Base-by-base conservation (phyloP, 148 eudicot genomes). In the Rhododendron simsii region DNA sequence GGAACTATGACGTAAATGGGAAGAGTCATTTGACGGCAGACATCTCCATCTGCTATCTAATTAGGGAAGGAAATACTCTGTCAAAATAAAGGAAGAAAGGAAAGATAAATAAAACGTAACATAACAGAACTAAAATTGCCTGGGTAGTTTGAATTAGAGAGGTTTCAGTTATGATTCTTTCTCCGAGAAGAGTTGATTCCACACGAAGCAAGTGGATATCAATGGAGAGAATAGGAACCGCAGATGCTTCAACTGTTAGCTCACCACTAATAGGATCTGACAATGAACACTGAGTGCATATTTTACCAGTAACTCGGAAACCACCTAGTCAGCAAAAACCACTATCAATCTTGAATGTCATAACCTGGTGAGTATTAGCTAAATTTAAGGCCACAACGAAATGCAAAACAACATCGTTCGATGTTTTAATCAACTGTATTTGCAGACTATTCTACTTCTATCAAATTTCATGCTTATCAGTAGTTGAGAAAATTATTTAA, bases 41-140 rank as follows among this genome's bases (percentile, higher is more conserved):
- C 88, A 90, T 94, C 98, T 83, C 98, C 98, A 92, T 94, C 98
- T 87, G 98, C 98, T 91, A 93, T 92, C 95, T 93, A 88, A 65
- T 67, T 74, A 81, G 83, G 41, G 69, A 77, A 18, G 55, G 82
- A 28, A 23, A 83, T 84, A 16, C 16, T 71, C 55, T 7, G 33
- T 88, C 21, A 84, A 65, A 13, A 78, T 35, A 28, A 65, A 63
- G 74, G 59, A 26, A 26, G 55, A 78, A 78, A 8, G 30, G n/a
- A 74, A 48, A 69, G 33, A 48, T 15, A 41, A 18, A 76, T 7
- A 57, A 35, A 39, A 45, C 4, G 33, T n/a, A 33, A 65, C 63
- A 50, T 39, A 78, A n/a, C 20, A 71, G 0, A 30, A 71, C 57
- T 77, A 81, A 51, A n/a, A 81, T 21, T 76, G 89, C 98, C 95